phyloP scores from a whole-genome alignment of 2,329 filamentous ascomycete species.

The Byssothecium circinans region DNA sequence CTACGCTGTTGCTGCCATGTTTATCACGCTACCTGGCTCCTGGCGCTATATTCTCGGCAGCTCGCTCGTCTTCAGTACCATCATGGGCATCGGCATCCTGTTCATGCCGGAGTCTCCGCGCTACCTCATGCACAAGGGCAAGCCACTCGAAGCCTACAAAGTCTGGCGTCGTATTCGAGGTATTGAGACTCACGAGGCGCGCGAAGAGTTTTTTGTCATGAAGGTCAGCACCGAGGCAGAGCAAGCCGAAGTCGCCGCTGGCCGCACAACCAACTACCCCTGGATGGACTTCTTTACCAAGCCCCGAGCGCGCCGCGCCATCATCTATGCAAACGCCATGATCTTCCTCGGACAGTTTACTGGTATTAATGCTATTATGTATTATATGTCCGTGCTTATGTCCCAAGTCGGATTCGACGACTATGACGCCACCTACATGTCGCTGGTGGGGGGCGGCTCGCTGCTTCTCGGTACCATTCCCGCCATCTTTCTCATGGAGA shows the following conservation, averaged over 20 bases:
- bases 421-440: slow-evolving; percentile 70
- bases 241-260: slow-evolving; percentile 53
- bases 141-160: slow-evolving; percentile 61
- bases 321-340: slow-evolving; percentile 69
- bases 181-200: slow-evolving; percentile 56
- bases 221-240: slow-evolving; percentile 63
- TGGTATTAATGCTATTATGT: slow-evolving; percentile 72
- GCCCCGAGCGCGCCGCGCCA: slow-evolving; percentile 60
- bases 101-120: slow-evolving; percentile 72
- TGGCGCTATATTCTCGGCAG: slow-evolving; percentile 76
- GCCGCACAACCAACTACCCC: slow-evolving; percentile 60
- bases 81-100: slow-evolving; percentile 65
- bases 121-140: slow-evolving; percentile 69
- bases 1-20: slow-evolving; percentile 73
- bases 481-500: slow-evolving; percentile 71
- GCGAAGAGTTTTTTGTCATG: slow-evolving; percentile 74
- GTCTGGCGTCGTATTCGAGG: slow-evolving; percentile 76
- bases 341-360: slow-evolving; percentile 75
- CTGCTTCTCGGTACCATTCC: slow-evolving; percentile 69
- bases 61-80: slow-evolving; percentile 69
- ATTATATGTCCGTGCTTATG: slow-evolving; percentile 73
- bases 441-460: slow-evolving; percentile 68
- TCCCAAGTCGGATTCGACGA: slow-evolving; percentile 66
- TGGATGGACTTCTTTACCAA: slow-evolving; percentile 76
- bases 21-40: slow-evolving; percentile 68